Conservation (phyloP, 768 basidiomycete genomes). For the Pleurotus giganteus region DNA sequence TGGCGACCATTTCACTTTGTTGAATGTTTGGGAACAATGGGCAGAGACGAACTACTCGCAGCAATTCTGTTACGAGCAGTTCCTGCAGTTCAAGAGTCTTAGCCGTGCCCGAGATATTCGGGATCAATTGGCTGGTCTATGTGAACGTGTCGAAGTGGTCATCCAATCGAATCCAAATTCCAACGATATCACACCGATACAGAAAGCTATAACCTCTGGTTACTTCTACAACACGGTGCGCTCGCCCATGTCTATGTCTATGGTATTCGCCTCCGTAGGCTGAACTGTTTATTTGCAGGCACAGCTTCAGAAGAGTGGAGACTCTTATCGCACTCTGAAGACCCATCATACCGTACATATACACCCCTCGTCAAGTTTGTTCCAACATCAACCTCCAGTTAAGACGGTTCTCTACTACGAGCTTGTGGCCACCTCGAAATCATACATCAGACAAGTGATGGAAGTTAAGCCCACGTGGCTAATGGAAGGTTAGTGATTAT, state of each 20-base stretch:
- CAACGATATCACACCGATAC: conserved; percentile 88
- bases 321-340: conserved; percentile 95
- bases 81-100: conserved; percentile 91
- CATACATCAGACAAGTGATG: conserved; percentile 97
- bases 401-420: conserved; percentile 93
- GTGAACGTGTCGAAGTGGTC: conserved; percentile 95
- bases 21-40: conserved; percentile 99
- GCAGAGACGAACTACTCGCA: conserved; percentile 96
- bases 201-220: conserved; percentile 93
- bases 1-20: conserved; percentile 95
- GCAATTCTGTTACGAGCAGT: conserved; percentile 95
- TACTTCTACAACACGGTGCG: conserved; percentile 94
- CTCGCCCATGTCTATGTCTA: conserved; percentile 12
- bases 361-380: conserved; percentile 92
- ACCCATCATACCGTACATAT: conserved; percentile 96
- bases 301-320: conserved; percentile 91
- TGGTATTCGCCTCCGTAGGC: too few species aligned
- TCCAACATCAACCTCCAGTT: conserved; percentile 93
- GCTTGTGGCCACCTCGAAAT: conserved; percentile 95
- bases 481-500: conserved; percentile 65
- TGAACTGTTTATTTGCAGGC: conserved; percentile 54
- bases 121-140: conserved; percentile 90
- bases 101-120: conserved; percentile 95
- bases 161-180: conserved; percentile 86
- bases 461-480: conserved; percentile 97